A percentile compares a stretch with the other conserved stretches of the same genome.
Evolutionary conservation across 73 alveolate genomes (phyloP).

Genomic region (Tetrahymena elliotti): DNA sequence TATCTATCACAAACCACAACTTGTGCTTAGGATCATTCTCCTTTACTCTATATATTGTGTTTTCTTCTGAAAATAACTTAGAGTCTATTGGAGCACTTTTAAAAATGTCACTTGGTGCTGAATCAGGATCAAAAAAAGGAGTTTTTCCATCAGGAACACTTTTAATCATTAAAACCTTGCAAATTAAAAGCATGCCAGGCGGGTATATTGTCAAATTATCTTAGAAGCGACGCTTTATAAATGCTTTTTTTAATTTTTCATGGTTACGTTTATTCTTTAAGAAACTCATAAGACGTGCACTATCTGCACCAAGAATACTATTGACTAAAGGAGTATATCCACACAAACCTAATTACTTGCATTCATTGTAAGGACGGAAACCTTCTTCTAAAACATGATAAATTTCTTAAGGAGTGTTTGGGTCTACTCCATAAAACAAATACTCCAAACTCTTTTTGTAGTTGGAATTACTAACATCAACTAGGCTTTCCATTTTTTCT

Average conservation of each 20-base stretch:
- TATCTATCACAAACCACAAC: slow-evolving; percentile 77
- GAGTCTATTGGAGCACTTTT: slow-evolving; percentile 52
- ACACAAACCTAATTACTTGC: slow-evolving; percentile 45
- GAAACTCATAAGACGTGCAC: slow-evolving; percentile 46
- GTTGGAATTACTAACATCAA: slow-evolving; percentile 52
- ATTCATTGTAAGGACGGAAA: slow-evolving; percentile 59
- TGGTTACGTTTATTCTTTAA: slow-evolving; percentile 43
- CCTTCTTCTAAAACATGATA: slow-evolving; percentile 79
- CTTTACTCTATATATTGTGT: slow-evolving; percentile 56
- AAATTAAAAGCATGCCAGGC: slow-evolving; percentile 66
- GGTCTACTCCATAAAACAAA: slow-evolving; percentile 73
- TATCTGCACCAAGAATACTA: slow-evolving; percentile 65
- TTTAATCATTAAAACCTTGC: slow-evolving; percentile 69
- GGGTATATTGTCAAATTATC: slow-evolving; percentile 51
- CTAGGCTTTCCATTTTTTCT: slow-evolving; percentile 59
- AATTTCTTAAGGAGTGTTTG: slow-evolving; percentile 57
- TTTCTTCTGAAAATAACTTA: slow-evolving; percentile 20
- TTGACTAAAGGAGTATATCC: slow-evolving; percentile 59
- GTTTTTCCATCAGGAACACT: slow-evolving; percentile 51
- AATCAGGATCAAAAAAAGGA: slow-evolving; percentile 46
- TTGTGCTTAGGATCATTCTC: slow-evolving; percentile 62
- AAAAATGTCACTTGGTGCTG: slow-evolving; percentile 58
- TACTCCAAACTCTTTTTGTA: slow-evolving; percentile 71
- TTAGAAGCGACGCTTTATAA: slow-evolving; percentile 37
- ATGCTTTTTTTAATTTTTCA: slow-evolving; percentile 33